Evolutionary conservation across 2,329 filamentous ascomycete species (phyloP).

Genomic region (Alternaria sp.): DNA sequence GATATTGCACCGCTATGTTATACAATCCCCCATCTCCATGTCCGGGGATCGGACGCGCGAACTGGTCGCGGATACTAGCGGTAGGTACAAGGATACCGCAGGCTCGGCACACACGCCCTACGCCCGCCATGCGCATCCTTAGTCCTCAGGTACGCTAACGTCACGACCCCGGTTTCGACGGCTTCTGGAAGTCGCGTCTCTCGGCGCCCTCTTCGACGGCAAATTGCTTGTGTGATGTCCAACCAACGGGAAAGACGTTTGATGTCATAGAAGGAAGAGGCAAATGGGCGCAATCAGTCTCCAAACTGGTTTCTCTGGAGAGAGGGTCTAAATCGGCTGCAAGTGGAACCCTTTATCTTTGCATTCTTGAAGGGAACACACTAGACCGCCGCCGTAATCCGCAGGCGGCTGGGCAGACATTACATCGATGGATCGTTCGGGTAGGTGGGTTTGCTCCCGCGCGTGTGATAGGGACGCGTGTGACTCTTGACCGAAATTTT

Average conservation of each 20-base stretch:
- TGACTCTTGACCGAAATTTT: constrained; percentile 34
- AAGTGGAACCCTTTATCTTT: constrained; percentile 22
- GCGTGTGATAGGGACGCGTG: constrained; percentile 33
- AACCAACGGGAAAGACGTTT: neutral
- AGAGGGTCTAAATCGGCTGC: constrained; percentile 8
- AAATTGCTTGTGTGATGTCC: neutral
- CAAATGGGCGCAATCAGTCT: constrained; percentile 2
- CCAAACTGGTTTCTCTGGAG: neutral
- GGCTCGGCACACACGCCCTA: constrained; percentile 31
- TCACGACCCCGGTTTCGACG: constrained; percentile 12
- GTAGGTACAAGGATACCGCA: constrained; percentile 24
- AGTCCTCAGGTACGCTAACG: constrained; percentile 13
- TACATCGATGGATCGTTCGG: constrained; percentile 12
- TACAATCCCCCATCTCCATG: neutral
- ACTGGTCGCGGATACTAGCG: constrained; percentile 32
- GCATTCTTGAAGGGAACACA: constrained; percentile 13
- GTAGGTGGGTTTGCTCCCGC: constrained; percentile 13
- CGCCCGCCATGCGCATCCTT: constrained; percentile 1
- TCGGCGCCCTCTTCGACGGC: constrained; percentile 4
- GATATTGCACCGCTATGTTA: constrained; percentile 1
- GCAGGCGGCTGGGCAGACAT: constrained; percentile 15
- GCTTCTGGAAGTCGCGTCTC: constrained; percentile 11
- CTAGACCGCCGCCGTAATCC: constrained; percentile 16
- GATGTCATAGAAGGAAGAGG: neutral
- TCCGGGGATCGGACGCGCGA: neutral